These are phyloP conservation scores for Pichia nakasei DNA, from an alignment of 805 yeast genomes.

Conservation along the genomic window DNA sequence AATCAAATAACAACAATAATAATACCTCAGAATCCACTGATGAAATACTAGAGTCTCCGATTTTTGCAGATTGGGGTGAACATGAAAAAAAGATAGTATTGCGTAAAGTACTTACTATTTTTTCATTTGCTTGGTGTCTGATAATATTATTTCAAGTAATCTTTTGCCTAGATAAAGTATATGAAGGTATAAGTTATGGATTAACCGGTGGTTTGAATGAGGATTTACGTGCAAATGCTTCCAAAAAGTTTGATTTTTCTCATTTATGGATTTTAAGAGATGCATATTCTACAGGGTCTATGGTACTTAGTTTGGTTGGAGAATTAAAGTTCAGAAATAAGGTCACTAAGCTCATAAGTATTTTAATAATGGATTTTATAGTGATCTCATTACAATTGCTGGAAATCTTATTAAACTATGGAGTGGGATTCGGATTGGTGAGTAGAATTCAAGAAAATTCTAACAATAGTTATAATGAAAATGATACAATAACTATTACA, in stretches of 20 bases:
- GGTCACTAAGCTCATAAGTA: conserved; percentile 20
- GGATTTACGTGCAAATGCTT: conserved; percentile 4
- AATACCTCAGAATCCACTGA: background rate
- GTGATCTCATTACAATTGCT: conserved; percentile 24
- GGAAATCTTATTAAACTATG: conserved; percentile 25
- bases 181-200: conserved; percentile 11
- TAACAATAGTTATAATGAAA: conserved; percentile 7
- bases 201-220: conserved; percentile 1
- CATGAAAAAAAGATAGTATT: background rate
- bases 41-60: background rate
- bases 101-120: conserved; percentile 16
- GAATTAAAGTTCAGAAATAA: conserved; percentile 25
- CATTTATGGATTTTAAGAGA: conserved; percentile 6
- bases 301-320: conserved; percentile 39
- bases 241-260: conserved; percentile 3
- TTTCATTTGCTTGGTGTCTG: conserved; percentile 17
- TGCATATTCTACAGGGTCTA: conserved; percentile 29
- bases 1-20: background rate
- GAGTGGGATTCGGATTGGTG: conserved; percentile 21
- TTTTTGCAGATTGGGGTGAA: background rate
- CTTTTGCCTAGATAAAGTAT: conserved; percentile 21
- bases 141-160: conserved; percentile 30
- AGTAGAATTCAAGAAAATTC: conserved; percentile 20
- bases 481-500: background rate
- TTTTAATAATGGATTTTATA: conserved; percentile 26